Conservation (phyloP, 768 basidiomycete genomes). For the Pleurotus platypus region DNA sequence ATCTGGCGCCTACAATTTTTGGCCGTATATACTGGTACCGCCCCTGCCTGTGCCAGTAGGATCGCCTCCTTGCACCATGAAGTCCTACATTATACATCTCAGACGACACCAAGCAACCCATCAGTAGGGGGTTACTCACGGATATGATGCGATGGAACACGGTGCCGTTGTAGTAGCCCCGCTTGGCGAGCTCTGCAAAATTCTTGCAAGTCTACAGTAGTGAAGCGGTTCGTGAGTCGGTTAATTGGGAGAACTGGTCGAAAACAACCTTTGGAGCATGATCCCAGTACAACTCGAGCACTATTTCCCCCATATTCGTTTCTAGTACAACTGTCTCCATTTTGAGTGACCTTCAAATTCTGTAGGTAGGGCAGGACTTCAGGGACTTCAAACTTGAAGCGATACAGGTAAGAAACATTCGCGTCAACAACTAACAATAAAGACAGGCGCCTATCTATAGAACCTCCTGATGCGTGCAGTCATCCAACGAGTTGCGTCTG, state of each 20-base stretch:
- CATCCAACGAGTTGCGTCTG: conserved; percentile 77
- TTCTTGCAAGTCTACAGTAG: conserved; percentile 82
- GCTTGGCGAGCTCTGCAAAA: conserved; percentile 86
- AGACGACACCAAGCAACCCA: not conserved
- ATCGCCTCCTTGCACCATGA: conserved; percentile 96
- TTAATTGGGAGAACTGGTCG: conserved; percentile 1
- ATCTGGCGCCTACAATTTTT: conserved; percentile 65
- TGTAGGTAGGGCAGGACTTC: not conserved
- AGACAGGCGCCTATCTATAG: no score
- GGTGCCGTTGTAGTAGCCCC: conserved; percentile 90
- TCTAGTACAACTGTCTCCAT: conserved; percentile 69
- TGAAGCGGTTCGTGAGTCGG: conserved; percentile 11
- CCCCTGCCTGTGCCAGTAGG: conserved; percentile 95
- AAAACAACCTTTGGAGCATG: conserved; percentile 61
- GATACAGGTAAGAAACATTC: no score
- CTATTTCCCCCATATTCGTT: conserved; percentile 83
- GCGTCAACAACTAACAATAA: no score
- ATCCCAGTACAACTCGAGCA: conserved; percentile 89
- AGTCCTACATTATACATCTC: conserved; percentile 53
- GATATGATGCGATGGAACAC: conserved; percentile 91
- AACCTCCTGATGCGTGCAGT: conserved; percentile 71
- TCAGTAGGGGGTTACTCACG: conserved; percentile 35
- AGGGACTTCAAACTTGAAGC: no score
- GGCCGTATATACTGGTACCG: conserved; percentile 85
- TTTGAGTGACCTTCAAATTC: conserved; percentile 7